phyloP scores from a whole-genome alignment of 176 grass and related monocot genomes.

The Urochloa ruziziensis region DNA sequence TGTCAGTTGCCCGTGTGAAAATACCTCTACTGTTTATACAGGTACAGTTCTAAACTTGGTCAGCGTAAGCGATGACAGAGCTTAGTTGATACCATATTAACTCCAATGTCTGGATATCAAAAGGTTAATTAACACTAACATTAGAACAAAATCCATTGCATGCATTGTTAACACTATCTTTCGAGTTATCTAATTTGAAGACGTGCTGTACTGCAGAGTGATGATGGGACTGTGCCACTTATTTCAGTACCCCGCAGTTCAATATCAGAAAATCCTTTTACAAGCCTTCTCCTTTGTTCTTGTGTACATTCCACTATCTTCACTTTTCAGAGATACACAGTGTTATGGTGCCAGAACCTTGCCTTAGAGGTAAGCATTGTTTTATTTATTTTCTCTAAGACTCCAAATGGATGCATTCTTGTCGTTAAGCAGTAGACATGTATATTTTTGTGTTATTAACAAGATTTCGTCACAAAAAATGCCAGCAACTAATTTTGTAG shows the following conservation, averaged over 20 bases:
- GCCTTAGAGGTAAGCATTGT: constrained; percentile 85
- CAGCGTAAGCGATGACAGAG: neutral
- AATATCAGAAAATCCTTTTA: constrained; percentile 98
- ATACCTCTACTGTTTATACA: constrained; percentile 90
- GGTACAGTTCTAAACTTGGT: constrained; percentile 40
- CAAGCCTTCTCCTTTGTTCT: constrained; percentile 87
- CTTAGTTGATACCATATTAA: neutral
- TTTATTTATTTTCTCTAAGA: constrained; percentile 24
- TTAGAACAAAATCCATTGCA: neutral
- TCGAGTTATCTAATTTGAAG: constrained; percentile 40
- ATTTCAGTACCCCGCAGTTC: constrained; percentile 73
- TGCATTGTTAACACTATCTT: neutral
- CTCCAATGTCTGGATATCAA: neutral
- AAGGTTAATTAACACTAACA: neutral
- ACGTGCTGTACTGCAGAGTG: constrained; percentile 58
- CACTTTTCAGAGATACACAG: constrained; percentile 47
- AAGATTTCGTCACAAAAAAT: neutral
- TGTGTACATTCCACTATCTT: constrained; percentile 51
- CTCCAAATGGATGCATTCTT: constrained; percentile 2
- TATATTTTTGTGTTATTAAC: neutral
- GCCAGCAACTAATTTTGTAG: neutral
- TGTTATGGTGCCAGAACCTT: constrained; percentile 77
- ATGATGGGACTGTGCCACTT: constrained; percentile 79
- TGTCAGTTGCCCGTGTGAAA: constrained; percentile 49
- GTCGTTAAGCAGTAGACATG: constrained; percentile 4